Evolutionary conservation across 345 rosid genomes (phyloP).

Genomic region (Brassica carinata): DNA sequence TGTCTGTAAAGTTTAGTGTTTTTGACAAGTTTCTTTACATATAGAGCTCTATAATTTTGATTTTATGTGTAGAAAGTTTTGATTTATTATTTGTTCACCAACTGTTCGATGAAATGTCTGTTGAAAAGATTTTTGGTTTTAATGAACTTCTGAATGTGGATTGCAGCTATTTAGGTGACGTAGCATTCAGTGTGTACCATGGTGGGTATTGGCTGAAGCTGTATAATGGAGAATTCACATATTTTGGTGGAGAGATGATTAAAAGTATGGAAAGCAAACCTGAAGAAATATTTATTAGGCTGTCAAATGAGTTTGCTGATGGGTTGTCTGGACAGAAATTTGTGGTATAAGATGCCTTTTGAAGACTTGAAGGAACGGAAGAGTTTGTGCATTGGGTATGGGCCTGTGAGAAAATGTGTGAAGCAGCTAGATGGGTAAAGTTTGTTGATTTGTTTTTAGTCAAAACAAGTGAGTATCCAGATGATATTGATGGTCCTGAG

Average conservation of each 20-base stretch:
- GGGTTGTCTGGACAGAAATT: neutral
- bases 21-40: too few species aligned
- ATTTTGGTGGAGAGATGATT: too few species aligned
- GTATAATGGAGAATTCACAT: neutral
- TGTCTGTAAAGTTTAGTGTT: too few species aligned
- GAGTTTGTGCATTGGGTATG: neutral
- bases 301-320: too few species aligned
- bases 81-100: too few species aligned
- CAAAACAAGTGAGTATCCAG: neutral
- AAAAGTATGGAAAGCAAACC: too few species aligned
- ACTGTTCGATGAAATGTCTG: too few species aligned
- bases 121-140: neutral
- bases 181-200: neutral
- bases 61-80: too few species aligned
- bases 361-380: neutral
- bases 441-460: neutral
- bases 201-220: neutral
- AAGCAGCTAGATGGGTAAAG: neutral
- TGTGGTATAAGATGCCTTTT: neutral
- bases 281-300: too few species aligned
- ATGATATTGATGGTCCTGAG: neutral
- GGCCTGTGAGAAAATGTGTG: neutral
- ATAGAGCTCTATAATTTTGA: too few species aligned
- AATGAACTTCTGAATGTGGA: neutral
- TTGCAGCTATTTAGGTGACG: neutral